These are phyloP conservation scores for Septoria petroselini DNA, from an alignment of 2,329 filamentous ascomycete species.

Conservation along the genomic window DNA sequence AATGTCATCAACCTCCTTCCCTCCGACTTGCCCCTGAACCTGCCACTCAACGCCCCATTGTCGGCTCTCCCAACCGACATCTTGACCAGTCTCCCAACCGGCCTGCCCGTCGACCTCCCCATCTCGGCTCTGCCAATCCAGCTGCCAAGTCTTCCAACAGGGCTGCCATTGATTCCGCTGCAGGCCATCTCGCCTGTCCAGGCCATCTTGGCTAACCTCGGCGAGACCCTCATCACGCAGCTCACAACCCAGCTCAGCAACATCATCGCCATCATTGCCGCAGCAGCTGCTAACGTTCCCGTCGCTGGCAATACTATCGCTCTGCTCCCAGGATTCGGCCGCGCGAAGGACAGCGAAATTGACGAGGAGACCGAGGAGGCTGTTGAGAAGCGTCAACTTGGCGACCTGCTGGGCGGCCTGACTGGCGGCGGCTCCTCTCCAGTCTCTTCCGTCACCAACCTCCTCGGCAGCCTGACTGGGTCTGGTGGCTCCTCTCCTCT, in stretches of 20 bases:
- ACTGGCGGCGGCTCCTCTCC: background rate
- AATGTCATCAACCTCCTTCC: conserved; percentile 6
- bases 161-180: conserved; percentile 9
- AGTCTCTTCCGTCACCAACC: background rate
- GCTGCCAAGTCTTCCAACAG: conserved; percentile 8
- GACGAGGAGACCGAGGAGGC: background rate
- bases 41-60: conserved; percentile 14
- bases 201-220: conserved; percentile 10
- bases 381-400: conserved; percentile 11
- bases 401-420: conserved; percentile 4
- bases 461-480: conserved; percentile 1
- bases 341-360: background rate
- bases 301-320: background rate
- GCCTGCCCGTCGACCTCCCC: conserved; percentile 11
- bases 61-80: conserved; percentile 12
- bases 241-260: conserved; percentile 10
- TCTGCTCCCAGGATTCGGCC: background rate
- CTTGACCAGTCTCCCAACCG: conserved; percentile 4
- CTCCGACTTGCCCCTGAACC: conserved; percentile 8
- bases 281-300: conserved; percentile 4
- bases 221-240: conserved; percentile 3
- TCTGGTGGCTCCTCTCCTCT: background rate
- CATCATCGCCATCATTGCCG: conserved; percentile 11
- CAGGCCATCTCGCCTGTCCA: conserved; percentile 1
- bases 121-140: conserved; percentile 11